A percentile compares a stretch with the other conserved stretches of the same genome.
Evolutionary conservation across 1,284 basidiomycete species (phyloP).

Genomic region (Ganoderma boninense): DNA sequence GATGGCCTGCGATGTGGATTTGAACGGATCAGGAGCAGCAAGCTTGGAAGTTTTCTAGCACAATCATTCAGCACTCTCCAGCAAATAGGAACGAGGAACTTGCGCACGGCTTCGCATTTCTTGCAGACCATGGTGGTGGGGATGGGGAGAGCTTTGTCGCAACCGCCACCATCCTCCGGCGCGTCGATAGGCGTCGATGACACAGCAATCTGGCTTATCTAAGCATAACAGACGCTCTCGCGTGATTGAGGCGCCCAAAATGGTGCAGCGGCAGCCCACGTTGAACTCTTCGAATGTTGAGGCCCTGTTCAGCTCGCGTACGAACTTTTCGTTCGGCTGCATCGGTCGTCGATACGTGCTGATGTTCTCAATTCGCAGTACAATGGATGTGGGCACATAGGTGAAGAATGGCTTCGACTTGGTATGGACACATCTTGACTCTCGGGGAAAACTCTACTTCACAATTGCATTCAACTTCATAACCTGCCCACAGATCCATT

Average conservation of each 20-base stretch:
- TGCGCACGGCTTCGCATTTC: constrained; percentile 73
- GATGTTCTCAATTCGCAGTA: too few relatives aligned
- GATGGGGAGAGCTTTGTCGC: constrained; percentile 9
- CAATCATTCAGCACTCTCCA: not conserved
- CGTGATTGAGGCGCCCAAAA: too few relatives aligned
- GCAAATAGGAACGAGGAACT: not conserved
- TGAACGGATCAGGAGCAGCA: constrained; percentile 84
- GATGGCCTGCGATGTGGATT: constrained; percentile 72
- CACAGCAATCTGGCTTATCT: constrained; percentile 1
- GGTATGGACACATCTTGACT: too few relatives aligned
- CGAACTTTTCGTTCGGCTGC: rapidly evolving
- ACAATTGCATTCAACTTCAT: too few relatives aligned
- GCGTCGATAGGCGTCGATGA: not conserved
- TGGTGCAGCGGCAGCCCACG: too few relatives aligned
- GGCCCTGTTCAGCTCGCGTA: too few relatives aligned
- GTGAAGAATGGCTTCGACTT: too few relatives aligned
- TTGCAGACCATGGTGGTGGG: constrained; percentile 72
- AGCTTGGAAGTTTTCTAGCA: constrained; percentile 81
- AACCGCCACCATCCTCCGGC: not conserved
- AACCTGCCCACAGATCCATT: too few relatives aligned
- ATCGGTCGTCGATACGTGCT: too few relatives aligned
- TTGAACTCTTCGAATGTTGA: too few relatives aligned
- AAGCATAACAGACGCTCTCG: not conserved
- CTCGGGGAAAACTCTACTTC: too few relatives aligned
- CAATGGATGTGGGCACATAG: too few relatives aligned